phyloP scores from a whole-genome alignment of 2,329 filamentous ascomycete genomes.

The Aspergillus caelatus region DNA sequence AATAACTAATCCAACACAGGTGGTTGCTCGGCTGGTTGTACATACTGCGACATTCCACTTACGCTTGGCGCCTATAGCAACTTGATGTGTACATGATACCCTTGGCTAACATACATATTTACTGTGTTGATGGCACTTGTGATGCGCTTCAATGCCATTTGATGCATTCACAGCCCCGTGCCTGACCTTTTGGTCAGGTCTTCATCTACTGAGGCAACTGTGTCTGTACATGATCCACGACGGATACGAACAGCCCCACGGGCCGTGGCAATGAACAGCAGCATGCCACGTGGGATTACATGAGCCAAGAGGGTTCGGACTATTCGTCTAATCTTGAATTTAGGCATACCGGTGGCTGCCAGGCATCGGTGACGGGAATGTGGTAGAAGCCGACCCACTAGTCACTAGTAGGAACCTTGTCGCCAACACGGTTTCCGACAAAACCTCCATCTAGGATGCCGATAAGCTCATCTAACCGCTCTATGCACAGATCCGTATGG shows the following conservation, averaged over 20 bases:
- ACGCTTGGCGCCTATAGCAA: neutral
- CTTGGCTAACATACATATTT: neutral
- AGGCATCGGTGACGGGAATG: neutral
- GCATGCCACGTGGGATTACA: neutral
- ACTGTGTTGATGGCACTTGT: neutral
- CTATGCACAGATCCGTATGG: constrained; percentile 76
- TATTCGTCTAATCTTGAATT: neutral
- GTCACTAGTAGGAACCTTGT: constrained; percentile 19
- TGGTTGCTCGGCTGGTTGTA: neutral
- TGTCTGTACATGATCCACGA: constrained; percentile 1
- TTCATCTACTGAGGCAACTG: neutral
- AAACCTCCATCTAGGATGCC: constrained; percentile 76
- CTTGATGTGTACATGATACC: neutral
- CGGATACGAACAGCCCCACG: neutral
- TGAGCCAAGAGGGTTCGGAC: neutral
- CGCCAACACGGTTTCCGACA: constrained; percentile 47
- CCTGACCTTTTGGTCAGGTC: neutral
- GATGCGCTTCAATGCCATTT: neutral
- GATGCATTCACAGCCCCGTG: neutral
- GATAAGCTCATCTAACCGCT: constrained; percentile 74
- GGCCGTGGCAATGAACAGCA: neutral
- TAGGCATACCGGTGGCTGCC: neutral
- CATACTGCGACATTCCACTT: neutral
- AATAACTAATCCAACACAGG: constrained; percentile 2
- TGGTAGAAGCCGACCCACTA: neutral